A percentile compares a stretch with the other conserved stretches of the same genome.
These are phyloP conservation scores for Neonectria magnoliae DNA, from an alignment of 2,329 filamentous ascomycete genomes.

Conservation along the genomic window DNA sequence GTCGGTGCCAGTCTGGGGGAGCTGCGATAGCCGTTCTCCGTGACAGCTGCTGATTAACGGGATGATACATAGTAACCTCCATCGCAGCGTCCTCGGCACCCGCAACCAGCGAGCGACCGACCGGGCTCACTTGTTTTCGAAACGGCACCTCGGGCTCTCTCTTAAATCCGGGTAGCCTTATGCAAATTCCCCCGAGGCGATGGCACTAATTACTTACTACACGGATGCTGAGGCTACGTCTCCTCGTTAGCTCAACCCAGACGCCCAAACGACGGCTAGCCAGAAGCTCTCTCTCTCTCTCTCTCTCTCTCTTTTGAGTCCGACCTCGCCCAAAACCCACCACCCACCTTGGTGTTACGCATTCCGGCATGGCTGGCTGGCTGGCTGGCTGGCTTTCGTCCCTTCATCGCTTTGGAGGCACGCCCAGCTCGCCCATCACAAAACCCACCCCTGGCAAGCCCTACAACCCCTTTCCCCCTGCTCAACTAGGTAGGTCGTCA, in stretches of 20 bases:
- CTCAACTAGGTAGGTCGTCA: neutral
- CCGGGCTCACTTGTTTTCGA: neutral
- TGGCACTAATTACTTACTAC: neutral
- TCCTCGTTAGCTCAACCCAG: neutral
- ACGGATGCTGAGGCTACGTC: neutral
- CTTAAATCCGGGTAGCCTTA: neutral
- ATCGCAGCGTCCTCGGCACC: neutral
- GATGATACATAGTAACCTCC: too few species aligned
- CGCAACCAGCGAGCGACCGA: neutral
- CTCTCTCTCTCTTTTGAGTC: neutral
- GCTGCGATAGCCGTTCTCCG: neutral
- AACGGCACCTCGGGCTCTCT: neutral
- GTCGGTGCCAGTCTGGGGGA: slow-evolving; percentile 9
- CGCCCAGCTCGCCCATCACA: slow-evolving; percentile 1
- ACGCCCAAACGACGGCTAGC: neutral
- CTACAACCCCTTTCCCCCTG: slow-evolving; percentile 13
- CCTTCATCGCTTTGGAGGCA: neutral
- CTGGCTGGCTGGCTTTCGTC: slow-evolving; percentile 5
- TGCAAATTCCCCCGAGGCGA: neutral
- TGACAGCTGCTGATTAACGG: neutral
- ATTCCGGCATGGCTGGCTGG: slow-evolving; percentile 11
- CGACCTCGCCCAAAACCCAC: neutral
- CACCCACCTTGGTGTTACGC: slow-evolving; percentile 3
- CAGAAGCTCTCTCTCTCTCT: neutral
- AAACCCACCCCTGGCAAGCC: slow-evolving; percentile 11